phyloP scores from a whole-genome alignment of 495 filamentous ascomycete genomes.

The Neohortaea acidophila region DNA sequence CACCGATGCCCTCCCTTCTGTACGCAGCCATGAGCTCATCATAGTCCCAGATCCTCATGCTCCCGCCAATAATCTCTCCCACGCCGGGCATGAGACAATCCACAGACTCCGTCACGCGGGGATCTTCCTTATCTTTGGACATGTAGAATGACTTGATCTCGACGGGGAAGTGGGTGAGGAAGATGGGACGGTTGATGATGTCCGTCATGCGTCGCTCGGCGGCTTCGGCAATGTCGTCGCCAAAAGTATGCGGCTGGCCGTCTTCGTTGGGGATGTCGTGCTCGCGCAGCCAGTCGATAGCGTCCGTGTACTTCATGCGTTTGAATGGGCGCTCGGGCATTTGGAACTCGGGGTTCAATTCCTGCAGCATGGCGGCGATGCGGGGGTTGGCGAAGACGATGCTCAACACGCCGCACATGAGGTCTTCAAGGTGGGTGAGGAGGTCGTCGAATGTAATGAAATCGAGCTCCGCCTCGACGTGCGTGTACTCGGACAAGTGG shows the following conservation, averaged over 20 bases:
- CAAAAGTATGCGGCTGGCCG: conserved; percentile 73
- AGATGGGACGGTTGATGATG: conserved; percentile 83
- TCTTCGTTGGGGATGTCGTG: conserved; percentile 89
- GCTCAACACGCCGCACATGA: conserved; percentile 79
- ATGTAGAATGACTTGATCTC: conserved; percentile 99
- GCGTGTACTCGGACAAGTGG: conserved; percentile 91
- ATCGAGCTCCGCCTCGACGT: conserved; percentile 92
- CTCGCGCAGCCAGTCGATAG: conserved; percentile 81
- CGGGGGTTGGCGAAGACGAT: conserved; percentile 55
- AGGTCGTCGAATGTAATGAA: conserved; percentile 90
- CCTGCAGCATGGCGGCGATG: conserved; percentile 52
- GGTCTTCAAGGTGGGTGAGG: conserved; percentile 73
- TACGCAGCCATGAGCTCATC: conserved; percentile 87
- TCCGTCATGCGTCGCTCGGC: conserved; percentile 96
- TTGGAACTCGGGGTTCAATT: conserved; percentile 79
- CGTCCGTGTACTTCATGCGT: conserved; percentile 89
- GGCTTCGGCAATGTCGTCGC: conserved; percentile 96
- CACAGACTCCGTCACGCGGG: conserved; percentile 86
- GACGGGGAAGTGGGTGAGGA: conserved; percentile 91
- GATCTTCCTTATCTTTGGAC: conserved; percentile 73
- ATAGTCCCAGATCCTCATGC: conserved; percentile 88
- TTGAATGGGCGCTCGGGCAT: conserved; percentile 72
- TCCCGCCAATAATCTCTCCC: conserved; percentile 92
- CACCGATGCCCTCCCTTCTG: conserved; percentile 69
- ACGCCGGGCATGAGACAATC: conserved; percentile 94